These are phyloP conservation scores for Sphaerulina vaccinii DNA, from an alignment of 2,329 filamentous ascomycete genomes.

Conservation along the genomic window DNA sequence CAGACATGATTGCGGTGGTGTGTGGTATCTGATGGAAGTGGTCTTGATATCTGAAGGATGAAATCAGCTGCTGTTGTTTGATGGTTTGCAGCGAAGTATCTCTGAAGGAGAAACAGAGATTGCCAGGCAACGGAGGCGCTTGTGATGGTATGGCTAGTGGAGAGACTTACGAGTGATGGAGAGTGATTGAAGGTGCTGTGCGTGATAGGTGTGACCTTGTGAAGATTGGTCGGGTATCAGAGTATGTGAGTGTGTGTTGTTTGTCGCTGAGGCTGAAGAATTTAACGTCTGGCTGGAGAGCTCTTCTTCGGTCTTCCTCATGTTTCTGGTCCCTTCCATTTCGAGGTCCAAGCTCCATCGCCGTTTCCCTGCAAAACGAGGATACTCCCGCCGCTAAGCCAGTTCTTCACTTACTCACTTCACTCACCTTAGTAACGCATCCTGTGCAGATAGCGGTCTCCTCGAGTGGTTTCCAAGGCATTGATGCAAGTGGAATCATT, in stretches of 20 bases:
- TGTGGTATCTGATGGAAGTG: conserved; percentile 13
- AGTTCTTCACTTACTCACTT: too few species aligned
- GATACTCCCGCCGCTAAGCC: too few species aligned
- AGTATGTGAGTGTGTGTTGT: not conserved
- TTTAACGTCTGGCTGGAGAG: not conserved
- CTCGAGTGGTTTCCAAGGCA: too few species aligned
- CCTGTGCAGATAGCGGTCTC: too few species aligned
- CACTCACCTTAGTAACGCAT: too few species aligned
- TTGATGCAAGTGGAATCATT: too few species aligned
- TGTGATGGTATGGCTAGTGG: not conserved
- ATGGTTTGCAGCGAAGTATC: not conserved
- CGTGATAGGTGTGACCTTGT: not conserved
- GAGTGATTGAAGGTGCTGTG: not conserved
- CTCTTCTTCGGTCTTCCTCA: not conserved
- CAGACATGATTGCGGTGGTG: conserved; percentile 63
- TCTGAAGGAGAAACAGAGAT: not conserved
- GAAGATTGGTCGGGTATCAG: not conserved
- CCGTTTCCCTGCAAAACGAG: too few species aligned
- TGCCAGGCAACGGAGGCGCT: not conserved
- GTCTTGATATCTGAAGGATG: not conserved
- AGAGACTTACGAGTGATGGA: not conserved
- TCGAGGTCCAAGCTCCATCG: not conserved
- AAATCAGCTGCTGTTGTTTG: not conserved
- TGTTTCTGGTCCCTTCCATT: not conserved
- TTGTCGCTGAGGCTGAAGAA: not conserved